Conservation (phyloP, 2,329 filamentous ascomycete genomes). For the Pyricularia pennisetigena region DNA sequence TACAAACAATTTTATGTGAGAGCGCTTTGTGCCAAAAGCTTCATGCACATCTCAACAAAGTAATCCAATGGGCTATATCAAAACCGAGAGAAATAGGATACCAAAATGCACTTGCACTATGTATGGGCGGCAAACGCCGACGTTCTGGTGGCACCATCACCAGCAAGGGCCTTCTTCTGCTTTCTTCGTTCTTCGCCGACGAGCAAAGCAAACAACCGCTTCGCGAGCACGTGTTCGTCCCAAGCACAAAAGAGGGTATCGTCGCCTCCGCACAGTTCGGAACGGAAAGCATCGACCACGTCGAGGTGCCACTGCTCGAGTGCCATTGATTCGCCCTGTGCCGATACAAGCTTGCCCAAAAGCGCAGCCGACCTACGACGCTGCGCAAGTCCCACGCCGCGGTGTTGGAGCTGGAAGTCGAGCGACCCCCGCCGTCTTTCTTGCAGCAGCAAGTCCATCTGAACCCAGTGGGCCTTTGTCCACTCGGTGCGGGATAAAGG, state of each 20-base stretch:
- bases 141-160: neutral
- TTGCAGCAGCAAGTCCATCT: slow-evolving; percentile 40
- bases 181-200: slow-evolving; percentile 35
- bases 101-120: neutral
- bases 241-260: slow-evolving; percentile 22
- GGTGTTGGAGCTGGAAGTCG: slow-evolving; percentile 21
- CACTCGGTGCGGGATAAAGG: slow-evolving; percentile 10
- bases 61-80: neutral
- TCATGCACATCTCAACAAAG: neutral
- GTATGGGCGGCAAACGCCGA: neutral
- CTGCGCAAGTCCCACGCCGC: slow-evolving; percentile 17
- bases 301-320: slow-evolving; percentile 49
- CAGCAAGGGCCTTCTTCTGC: neutral
- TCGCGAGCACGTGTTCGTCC: slow-evolving; percentile 37
- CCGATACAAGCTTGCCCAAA: slow-evolving; percentile 37
- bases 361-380: slow-evolving; percentile 16
- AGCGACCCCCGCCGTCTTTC: slow-evolving; percentile 36
- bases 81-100: neutral
- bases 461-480: slow-evolving; percentile 36
- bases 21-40: neutral
- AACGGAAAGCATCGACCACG: slow-evolving; percentile 42
- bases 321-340: slow-evolving; percentile 33
- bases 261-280: slow-evolving; percentile 24
- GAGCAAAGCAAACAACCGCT: slow-evolving; percentile 43
- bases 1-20: neutral